These are phyloP conservation scores for Candida pseudofarinosa DNA, from an alignment of 805 yeast genomes.

Conservation along the genomic window DNA sequence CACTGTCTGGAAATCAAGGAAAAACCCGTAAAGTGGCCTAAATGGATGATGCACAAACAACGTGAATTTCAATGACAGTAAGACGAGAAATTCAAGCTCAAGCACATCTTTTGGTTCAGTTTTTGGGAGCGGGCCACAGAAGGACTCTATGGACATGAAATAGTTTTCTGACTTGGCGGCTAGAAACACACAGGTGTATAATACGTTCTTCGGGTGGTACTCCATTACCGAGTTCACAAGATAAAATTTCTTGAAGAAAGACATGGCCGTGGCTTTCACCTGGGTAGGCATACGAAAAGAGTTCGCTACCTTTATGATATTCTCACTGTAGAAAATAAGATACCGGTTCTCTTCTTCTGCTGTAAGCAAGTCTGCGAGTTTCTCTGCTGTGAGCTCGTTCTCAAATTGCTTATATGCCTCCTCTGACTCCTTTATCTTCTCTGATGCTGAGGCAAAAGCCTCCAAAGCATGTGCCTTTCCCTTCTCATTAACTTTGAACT, in stretches of 20 bases:
- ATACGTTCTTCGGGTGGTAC: constrained; percentile 76
- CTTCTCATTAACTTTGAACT: constrained; percentile 49
- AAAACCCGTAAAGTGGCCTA: constrained; percentile 90
- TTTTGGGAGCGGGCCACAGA: constrained; percentile 66
- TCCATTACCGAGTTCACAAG: constrained; percentile 80
- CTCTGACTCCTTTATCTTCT: constrained; percentile 14
- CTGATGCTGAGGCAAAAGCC: constrained; percentile 23
- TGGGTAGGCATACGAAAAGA: constrained; percentile 83
- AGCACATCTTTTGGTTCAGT: constrained; percentile 64
- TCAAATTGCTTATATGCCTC: constrained; percentile 27
- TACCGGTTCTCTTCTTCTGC: constrained; percentile 68
- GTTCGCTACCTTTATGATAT: constrained; percentile 64
- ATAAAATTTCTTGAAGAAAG: constrained; percentile 78
- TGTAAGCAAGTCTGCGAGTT: constrained; percentile 43
- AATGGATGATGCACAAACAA: constrained; percentile 84
- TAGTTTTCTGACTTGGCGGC: constrained; percentile 93
- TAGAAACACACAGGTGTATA: constrained; percentile 70
- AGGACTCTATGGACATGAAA: constrained; percentile 79
- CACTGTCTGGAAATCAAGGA: constrained; percentile 74
- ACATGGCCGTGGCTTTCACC: constrained; percentile 80
- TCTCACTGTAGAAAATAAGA: constrained; percentile 68
- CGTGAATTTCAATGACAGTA: constrained; percentile 74
- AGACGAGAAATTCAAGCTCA: constrained; percentile 71
- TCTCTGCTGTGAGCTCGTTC: constrained; percentile 26
- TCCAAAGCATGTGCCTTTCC: constrained; percentile 43